Percentiles rank a stretch among this genome's conserved stretches.
Conservation (phyloP, 768 basidiomycete species). For the Lentinula sp. region DNA sequence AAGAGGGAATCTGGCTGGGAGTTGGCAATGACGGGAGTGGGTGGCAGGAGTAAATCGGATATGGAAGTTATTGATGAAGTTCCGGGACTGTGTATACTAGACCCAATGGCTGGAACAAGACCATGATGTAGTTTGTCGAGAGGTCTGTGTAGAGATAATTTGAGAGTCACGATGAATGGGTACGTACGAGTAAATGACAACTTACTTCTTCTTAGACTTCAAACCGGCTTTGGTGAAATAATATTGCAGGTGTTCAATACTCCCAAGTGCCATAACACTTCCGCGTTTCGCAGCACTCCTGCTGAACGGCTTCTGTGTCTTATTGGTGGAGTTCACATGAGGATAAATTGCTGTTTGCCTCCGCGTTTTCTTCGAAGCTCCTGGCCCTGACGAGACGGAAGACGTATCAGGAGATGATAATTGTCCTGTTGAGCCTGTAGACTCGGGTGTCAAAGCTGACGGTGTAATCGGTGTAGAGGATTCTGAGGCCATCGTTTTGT, state of each 20-base stretch:
- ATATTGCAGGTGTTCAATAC: slow-evolving; percentile 92
- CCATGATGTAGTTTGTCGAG: slow-evolving; percentile 44
- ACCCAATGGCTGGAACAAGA: slow-evolving; percentile 74
- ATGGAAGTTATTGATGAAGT: slow-evolving; percentile 34
- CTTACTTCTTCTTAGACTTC: slow-evolving; percentile 66
- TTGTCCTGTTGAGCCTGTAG: slow-evolving; percentile 1
- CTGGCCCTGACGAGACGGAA: neutral
- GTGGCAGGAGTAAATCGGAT: slow-evolving; percentile 59
- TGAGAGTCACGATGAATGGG: neutral
- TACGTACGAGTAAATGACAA: slow-evolving; percentile 10
- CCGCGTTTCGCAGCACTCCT: slow-evolving; percentile 89
- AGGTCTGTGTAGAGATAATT: neutral
- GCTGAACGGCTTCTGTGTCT: slow-evolving; percentile 80
- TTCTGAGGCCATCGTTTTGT: neutral
- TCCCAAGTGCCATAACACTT: slow-evolving; percentile 91
- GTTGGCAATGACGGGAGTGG: slow-evolving; percentile 53
- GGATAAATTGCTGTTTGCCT: slow-evolving; percentile 78
- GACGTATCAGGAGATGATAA: neutral
- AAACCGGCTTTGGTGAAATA: slow-evolving; percentile 91
- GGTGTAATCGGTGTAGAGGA: neutral
- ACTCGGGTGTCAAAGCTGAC: neutral
- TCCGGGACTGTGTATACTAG: slow-evolving; percentile 38
- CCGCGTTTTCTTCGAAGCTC: slow-evolving; percentile 39
- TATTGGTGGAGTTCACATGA: slow-evolving; percentile 62
- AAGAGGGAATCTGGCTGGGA: slow-evolving; percentile 30